Conservation (phyloP, 2,329 filamentous ascomycete species). For the Dactylonectria estremocensis region DNA sequence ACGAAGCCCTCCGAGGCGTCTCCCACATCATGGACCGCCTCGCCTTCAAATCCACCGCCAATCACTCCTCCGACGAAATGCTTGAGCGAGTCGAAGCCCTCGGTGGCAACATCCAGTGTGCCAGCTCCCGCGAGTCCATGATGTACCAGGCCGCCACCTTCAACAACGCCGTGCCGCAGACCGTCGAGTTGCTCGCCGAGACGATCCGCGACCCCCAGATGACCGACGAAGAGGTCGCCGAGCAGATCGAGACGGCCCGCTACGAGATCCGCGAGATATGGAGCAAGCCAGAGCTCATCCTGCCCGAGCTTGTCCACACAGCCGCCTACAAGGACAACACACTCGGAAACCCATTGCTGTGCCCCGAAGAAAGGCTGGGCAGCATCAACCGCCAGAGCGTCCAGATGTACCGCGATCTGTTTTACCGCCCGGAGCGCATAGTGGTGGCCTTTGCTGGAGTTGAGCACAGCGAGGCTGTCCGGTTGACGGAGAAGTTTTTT, state of each 20-base stretch:
- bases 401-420: slow-evolving; percentile 83
- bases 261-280: slow-evolving; percentile 99
- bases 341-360: slow-evolving; percentile 92
- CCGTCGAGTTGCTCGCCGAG: slow-evolving; percentile 89
- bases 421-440: slow-evolving; percentile 91
- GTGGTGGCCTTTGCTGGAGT: slow-evolving; percentile 97
- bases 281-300: slow-evolving; percentile 95
- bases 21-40: slow-evolving; percentile 97
- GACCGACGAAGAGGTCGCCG: slow-evolving; percentile 86
- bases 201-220: slow-evolving; percentile 90
- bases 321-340: slow-evolving; percentile 98
- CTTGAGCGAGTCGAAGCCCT: slow-evolving; percentile 88
- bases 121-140: slow-evolving; percentile 92
- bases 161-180: slow-evolving; percentile 89
- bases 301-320: slow-evolving; percentile 95
- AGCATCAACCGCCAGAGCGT: slow-evolving; percentile 83
- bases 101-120: slow-evolving; percentile 97
- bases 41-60: slow-evolving; percentile 90
- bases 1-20: slow-evolving; percentile 85
- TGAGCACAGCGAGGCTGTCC: slow-evolving; percentile 84
- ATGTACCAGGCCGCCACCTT: slow-evolving; percentile 99
- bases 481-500: slow-evolving; percentile 87
- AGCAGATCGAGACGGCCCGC: slow-evolving; percentile 91
- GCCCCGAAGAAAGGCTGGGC: slow-evolving; percentile 85
- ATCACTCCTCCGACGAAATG: slow-evolving; percentile 84